Base-by-base conservation (phyloP, 164 flowering plant genomes). In the Nymphaea colorata region DNA sequence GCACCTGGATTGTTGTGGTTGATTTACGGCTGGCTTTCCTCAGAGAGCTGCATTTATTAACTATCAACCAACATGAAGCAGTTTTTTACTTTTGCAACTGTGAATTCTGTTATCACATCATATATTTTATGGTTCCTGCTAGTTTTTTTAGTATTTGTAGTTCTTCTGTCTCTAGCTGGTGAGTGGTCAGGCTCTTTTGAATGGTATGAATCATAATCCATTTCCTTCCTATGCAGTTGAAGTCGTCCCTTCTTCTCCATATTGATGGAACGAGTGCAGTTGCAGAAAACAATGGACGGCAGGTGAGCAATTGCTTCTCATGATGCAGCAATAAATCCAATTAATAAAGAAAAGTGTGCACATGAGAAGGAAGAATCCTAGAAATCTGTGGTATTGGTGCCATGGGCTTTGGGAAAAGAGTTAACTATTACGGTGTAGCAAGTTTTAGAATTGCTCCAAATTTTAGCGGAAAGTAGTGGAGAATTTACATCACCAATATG, bases 261-360 rank as follows among this genome's bases (percentile, higher is more conserved):
- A 74, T 89, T 41, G 97, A 91, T 75, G 95, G 95, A 73, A 81
- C 88, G 63, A 91, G 93, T 71, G 84, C 90, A 18, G 76, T 85
- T 66, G 97, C 97, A 69, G 97, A 91, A 79, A 93, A 91, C 71
- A 91, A 88, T 78, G 97, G 96, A 7, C 91, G 92, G n/a, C 96
- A 91, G 96, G 97, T 91, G 6, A 47, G 55, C 12, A 79, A 12
- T 47, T 47, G 0, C 5, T 47, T 47, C 55, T 47, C 12, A 47
- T 47, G 12, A 47, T 7, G 55, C 55, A 47, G 7, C 4, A 47
- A 47, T 7, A 12, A 47, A 6, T 47, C 55, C 55, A 47, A 47
- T 47, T 6, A 47, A 7, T 47, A 47, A 47, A 4, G 55, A 6
- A 47, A 12, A 47, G 55, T 47, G 55, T 47, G 55, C 55, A 7